Evolutionary conservation across 768 basidiomycete genomes (phyloP).

Genomic region (Boletus huronensis): DNA sequence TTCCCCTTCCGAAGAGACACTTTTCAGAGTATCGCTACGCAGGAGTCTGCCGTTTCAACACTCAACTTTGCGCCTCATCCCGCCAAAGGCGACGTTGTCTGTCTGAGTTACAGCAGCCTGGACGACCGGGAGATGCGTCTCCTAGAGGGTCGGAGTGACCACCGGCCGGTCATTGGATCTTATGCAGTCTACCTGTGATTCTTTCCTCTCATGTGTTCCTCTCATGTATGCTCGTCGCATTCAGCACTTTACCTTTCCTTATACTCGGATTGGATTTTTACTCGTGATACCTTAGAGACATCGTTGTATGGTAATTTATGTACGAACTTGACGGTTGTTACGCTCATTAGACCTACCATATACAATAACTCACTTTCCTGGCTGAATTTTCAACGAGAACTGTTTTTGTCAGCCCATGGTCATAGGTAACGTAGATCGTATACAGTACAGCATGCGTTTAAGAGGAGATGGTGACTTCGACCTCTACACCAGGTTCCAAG

Average conservation of each 20-base stretch:
- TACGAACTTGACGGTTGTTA: constrained; percentile 7
- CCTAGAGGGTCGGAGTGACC: constrained; percentile 78
- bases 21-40: constrained; percentile 27
- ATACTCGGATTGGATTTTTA: constrained; percentile 4
- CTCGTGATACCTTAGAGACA: constrained; percentile 17
- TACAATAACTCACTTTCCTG: neutral
- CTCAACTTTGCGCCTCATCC: constrained; percentile 29
- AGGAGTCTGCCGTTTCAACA: constrained; percentile 21
- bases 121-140: constrained; percentile 72
- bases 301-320: constrained; percentile 17
- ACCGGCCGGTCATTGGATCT: constrained; percentile 79
- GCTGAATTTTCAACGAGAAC: neutral
- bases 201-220: neutral
- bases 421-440: neutral
- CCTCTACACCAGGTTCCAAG: constrained; percentile 98
- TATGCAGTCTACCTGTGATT: constrained; percentile 64
- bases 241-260: neutral
- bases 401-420: neutral
- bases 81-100: constrained; percentile 66
- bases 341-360: constrained; percentile 10
- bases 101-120: constrained; percentile 68
- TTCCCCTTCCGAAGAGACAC: constrained; percentile 45
- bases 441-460: constrained; percentile 31
- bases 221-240: constrained; percentile 13
- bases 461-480: constrained; percentile 94